phyloP scores from a whole-genome alignment of 1,139 yeast genomes.

The Scheffersomyces stambukii region DNA sequence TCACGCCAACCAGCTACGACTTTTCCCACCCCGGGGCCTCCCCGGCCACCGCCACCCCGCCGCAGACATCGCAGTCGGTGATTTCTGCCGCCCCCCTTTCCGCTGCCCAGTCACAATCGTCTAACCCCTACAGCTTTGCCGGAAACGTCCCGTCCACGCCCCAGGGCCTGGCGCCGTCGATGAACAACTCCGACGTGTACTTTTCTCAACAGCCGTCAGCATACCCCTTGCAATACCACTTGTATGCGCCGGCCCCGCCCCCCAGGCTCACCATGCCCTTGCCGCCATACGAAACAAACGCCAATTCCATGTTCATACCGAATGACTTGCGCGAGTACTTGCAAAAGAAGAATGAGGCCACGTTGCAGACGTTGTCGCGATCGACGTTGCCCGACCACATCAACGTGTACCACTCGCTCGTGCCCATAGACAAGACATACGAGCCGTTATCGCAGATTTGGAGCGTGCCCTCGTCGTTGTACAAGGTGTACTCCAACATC shows the following conservation, averaged over 20 bases:
- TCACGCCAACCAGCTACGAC: constrained; percentile 24
- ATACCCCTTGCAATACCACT: constrained; percentile 77
- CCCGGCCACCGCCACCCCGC: constrained; percentile 1
- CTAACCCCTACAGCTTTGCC: constrained; percentile 2
- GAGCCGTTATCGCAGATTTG: constrained; percentile 52
- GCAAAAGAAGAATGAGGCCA: constrained; percentile 74
- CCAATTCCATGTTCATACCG: constrained; percentile 68
- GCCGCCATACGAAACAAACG: constrained; percentile 66
- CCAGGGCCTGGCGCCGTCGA: neutral
- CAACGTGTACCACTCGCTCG: constrained; percentile 80
- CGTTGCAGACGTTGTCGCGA: constrained; percentile 61
- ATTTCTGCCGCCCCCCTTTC: neutral
- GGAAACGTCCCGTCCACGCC: neutral
- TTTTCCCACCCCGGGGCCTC: constrained; percentile 4
- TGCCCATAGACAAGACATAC: constrained; percentile 68
- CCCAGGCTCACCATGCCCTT: constrained; percentile 61
- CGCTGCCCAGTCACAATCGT: constrained; percentile 1
- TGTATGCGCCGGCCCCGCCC: constrained; percentile 88
- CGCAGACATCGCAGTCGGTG: neutral
- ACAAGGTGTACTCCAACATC: constrained; percentile 72
- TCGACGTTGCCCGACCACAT: constrained; percentile 70
- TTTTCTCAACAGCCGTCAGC: constrained; percentile 9
- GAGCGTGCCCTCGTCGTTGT: constrained; percentile 60
- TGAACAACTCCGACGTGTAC: constrained; percentile 5
- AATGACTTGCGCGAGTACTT: constrained; percentile 68